phyloP scores from a whole-genome alignment of 164 flowering plant species.

The Chimonanthus praecox region DNA sequence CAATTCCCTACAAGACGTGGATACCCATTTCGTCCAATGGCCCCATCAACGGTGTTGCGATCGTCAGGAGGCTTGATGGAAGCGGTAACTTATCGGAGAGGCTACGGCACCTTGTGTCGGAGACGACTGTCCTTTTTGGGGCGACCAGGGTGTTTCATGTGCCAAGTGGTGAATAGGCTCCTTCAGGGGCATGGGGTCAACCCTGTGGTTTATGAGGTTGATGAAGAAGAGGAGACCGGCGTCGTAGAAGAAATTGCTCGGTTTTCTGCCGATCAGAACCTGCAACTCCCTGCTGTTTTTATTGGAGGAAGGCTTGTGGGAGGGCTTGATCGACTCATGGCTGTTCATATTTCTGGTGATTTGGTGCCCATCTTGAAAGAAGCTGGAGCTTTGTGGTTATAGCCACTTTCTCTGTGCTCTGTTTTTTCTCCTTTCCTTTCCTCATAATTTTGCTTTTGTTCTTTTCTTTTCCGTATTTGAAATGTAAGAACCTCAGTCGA shows the following conservation, averaged over 20 bases:
- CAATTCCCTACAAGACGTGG: slow-evolving; percentile 53
- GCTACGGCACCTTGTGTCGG: slow-evolving; percentile 31
- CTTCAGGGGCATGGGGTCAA: slow-evolving; percentile 62
- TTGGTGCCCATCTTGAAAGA: slow-evolving; percentile 41
- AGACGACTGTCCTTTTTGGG: slow-evolving; percentile 63
- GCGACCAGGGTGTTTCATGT: slow-evolving; percentile 72
- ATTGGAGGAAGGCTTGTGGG: slow-evolving; percentile 50
- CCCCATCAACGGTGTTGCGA: neutral
- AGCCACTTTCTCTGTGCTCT: neutral
- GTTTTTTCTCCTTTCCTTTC: neutral
- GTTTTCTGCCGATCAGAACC: slow-evolving; percentile 2
- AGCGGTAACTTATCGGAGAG: neutral
- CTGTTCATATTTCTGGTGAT: slow-evolving; percentile 49
- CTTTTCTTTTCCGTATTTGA: neutral
- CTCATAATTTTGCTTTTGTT: neutral
- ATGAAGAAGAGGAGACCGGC: slow-evolving; percentile 41
- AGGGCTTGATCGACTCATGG: slow-evolving; percentile 45
- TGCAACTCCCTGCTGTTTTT: slow-evolving; percentile 40
- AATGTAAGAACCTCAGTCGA: neutral
- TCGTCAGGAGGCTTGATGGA: neutral
- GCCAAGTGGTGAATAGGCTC: slow-evolving; percentile 63
- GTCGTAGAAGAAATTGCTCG: slow-evolving; percentile 21
- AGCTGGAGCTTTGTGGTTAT: slow-evolving; percentile 48
- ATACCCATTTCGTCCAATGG: slow-evolving; percentile 7
- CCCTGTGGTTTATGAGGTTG: slow-evolving; percentile 65